Conservation (phyloP, 805 yeast genomes). For the Clavispora phyllophila region DNA sequence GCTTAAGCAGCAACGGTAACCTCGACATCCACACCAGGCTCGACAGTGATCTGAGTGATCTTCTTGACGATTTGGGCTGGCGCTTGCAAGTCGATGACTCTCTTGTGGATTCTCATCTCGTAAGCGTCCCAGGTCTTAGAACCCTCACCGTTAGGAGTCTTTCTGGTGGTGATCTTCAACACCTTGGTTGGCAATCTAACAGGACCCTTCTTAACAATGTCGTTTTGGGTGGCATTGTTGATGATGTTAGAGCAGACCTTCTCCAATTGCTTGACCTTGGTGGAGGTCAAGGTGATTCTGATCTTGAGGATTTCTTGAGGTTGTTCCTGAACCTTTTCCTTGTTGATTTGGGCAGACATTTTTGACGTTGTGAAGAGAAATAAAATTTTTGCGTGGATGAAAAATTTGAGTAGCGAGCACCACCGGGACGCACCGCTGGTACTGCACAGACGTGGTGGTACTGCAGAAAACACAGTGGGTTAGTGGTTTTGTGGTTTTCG, state of each 20-base stretch:
- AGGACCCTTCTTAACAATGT: conserved; percentile 95
- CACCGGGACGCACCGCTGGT: background rate
- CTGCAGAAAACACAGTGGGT: no score
- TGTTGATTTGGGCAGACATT: conserved; percentile 76
- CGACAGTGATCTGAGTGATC: conserved; percentile 96
- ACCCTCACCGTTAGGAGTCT: conserved; percentile 99
- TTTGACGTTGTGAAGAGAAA: conserved; percentile 34
- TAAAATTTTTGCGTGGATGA: conserved; percentile 5
- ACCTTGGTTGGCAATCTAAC: conserved; percentile 99
- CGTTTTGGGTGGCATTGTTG: conserved; percentile 76
- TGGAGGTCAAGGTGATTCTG: conserved; percentile 98
- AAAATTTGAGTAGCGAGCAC: conserved; percentile 7
- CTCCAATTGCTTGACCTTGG: conserved; percentile 98
- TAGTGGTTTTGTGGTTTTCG: no score
- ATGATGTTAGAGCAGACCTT: conserved; percentile 89
- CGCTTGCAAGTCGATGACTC: conserved; percentile 96
- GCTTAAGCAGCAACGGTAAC: conserved; percentile 82
- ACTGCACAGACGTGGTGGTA: background rate
- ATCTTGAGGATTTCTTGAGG: conserved; percentile 88
- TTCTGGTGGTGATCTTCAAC: conserved; percentile 97
- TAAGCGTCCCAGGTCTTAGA: conserved; percentile 99
- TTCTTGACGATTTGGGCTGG: conserved; percentile 90
- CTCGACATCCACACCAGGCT: conserved; percentile 99
- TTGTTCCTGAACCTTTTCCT: conserved; percentile 84
- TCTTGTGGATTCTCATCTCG: conserved; percentile 99